Evolutionary conservation across 129 eudicot species (phyloP).

Genomic region (Gnaphalium uliginosum): DNA sequence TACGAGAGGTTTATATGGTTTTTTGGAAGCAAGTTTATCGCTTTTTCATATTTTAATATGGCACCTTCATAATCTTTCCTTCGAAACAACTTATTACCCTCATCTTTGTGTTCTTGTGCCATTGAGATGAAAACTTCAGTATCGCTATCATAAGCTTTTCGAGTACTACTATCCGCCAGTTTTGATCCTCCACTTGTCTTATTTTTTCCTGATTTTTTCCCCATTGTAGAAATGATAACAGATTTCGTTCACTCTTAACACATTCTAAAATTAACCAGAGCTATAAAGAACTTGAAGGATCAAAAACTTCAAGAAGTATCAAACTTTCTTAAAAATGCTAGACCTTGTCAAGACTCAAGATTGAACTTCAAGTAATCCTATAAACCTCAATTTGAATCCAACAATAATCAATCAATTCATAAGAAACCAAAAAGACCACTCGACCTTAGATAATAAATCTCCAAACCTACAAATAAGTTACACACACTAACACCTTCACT

Average conservation of each 20-base stretch:
- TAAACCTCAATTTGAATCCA: not conserved
- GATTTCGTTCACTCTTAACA: conserved; percentile 9
- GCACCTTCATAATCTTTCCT: conserved; percentile 84
- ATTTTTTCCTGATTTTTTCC: conserved; percentile 55
- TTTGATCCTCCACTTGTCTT: conserved; percentile 41
- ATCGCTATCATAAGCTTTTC: conserved; percentile 60
- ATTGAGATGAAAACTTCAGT: conserved; percentile 60
- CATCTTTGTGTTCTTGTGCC: conserved; percentile 79
- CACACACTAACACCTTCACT: conserved; percentile 29
- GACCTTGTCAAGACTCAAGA: conserved; percentile 8
- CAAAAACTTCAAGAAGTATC: conserved; percentile 10
- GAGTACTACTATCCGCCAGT: conserved; percentile 31
- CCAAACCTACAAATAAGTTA: conserved; percentile 28
- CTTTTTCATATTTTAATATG: conserved; percentile 68
- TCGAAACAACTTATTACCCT: conserved; percentile 75
- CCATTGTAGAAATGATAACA: conserved; percentile 42
- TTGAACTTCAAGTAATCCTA: not conserved
- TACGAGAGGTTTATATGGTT: conserved; percentile 70
- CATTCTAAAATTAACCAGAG: conserved; percentile 4
- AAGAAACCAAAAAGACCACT: conserved; percentile 12
- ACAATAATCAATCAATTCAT: conserved; percentile 7
- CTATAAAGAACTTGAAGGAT: not conserved
- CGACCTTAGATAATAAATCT: not conserved
- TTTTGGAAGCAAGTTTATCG: conserved; percentile 70
- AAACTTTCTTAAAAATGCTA: not conserved